Base-by-base conservation (phyloP, 805 yeast genomes). In the Suhomyces emberorum region DNA sequence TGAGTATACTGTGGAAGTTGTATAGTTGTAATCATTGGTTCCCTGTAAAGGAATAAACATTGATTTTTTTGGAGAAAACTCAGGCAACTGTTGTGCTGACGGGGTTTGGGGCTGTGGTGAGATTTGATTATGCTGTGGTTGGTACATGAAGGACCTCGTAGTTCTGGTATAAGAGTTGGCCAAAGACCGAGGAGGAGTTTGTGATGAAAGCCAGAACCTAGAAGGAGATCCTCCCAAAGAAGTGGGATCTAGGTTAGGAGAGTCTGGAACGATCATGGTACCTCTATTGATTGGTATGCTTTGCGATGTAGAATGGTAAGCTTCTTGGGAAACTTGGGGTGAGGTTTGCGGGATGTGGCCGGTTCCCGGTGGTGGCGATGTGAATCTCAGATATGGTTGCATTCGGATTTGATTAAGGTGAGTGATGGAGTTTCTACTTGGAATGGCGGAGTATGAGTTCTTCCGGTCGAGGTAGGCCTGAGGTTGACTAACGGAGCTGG, bases 201-300 rank as follows among this genome's bases (percentile, higher is more conserved):
- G 72, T 15, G 73, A 65, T n/a, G 69, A 62, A 30, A 77, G 55
- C 68, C 76, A 70, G 42, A 76, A 74, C 32, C 74, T 54, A 4
- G 80, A 74, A 1, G 82, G 82, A 0, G 79, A 74, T 4, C 76
- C 78, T 2, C 74, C 72, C 11, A 76, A 32, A 4, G 79, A 73
- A 0, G 71, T 65, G 2, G 82, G 80, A 29, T 61, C 70, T 35
- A 77, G 56, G 35, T 63, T 62, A 0, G 81, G 81, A 1, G 79
- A 74, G 35, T 72, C 79, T 0, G 81, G 80, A 8, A 57, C 50
- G 3, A 39, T 35, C 15, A 34, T 31, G 27, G 32, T 21, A 41
- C 35, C 43, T 39, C 31, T 43, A 16, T 19, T 9, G 41, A 40
- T 51, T 5, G 70, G 69, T 15, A 63, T 62, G 38, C 53, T 51